A percentile compares a stretch with the other conserved stretches of the same genome.
phyloP scores from a whole-genome alignment of 176 grass and related monocot species.

The Ensete ventricosum region DNA sequence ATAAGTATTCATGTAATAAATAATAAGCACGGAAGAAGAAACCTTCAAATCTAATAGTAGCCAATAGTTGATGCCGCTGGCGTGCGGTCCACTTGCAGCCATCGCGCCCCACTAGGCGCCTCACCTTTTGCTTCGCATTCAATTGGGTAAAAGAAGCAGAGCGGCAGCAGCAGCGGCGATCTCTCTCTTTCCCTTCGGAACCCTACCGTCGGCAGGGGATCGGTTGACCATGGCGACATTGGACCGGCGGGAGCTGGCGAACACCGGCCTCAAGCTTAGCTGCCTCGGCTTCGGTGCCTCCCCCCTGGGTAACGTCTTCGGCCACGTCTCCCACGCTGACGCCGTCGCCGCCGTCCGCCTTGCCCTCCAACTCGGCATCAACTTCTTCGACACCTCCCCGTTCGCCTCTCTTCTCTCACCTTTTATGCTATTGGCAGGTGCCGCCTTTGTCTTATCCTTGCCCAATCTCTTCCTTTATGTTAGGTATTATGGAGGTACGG shows the following conservation, averaged over 20 bases:
- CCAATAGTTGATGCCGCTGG: too few relatives aligned
- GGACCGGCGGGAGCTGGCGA: conserved; percentile 66
- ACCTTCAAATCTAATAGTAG: too few relatives aligned
- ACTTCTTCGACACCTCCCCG: conserved; percentile 98
- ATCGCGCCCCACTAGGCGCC: too few relatives aligned
- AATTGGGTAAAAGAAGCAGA: too few relatives aligned
- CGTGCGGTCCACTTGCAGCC: too few relatives aligned
- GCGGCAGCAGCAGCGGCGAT: too few relatives aligned
- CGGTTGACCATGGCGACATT: conserved; percentile 20
- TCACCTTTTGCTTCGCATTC: too few relatives aligned
- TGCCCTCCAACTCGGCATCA: conserved; percentile 74
- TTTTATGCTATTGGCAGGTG: not conserved
- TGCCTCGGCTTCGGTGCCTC: conserved; percentile 78
- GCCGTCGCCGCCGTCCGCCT: conserved; percentile 62
- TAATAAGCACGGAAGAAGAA: too few relatives aligned
- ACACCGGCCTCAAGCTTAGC: conserved; percentile 58
- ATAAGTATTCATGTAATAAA: too few relatives aligned
- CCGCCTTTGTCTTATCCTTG: not conserved
- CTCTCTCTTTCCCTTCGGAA: too few relatives aligned
- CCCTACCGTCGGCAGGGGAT: too few relatives aligned
- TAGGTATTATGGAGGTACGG: conserved; percentile 75
- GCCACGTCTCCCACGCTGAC: conserved; percentile 38
- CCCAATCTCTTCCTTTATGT: not conserved
- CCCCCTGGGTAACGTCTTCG: conserved; percentile 77
- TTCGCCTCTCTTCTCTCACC: not conserved